phyloP scores from a whole-genome alignment of 106 monocot species.

The Dioscorea dumetorum region DNA sequence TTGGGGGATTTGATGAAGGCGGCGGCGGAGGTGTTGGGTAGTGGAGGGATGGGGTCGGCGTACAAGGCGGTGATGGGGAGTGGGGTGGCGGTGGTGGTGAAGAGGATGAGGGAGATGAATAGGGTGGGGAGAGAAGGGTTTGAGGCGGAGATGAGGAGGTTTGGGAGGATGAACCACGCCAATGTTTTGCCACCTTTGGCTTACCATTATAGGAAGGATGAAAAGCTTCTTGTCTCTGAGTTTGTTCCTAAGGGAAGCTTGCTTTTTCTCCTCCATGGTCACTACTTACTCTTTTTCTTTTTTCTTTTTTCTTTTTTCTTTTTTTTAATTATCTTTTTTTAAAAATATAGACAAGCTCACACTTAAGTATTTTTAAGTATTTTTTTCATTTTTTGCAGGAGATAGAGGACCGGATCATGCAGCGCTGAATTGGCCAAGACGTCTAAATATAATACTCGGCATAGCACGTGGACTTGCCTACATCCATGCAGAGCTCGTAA shows the following conservation, averaged over 20 bases:
- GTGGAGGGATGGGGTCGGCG: conserved; percentile 44
- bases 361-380: too few species aligned
- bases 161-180: conserved; percentile 43
- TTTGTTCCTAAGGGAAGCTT: conserved; percentile 52
- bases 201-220: conserved; percentile 57
- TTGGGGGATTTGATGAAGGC: conserved; percentile 64
- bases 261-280: conserved; percentile 56
- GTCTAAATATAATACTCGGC: conserved; percentile 32
- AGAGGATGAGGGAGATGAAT: conserved; percentile 48
- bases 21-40: conserved; percentile 62
- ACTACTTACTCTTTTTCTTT: background rate
- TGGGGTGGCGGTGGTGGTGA: conserved; percentile 50
- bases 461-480: conserved; percentile 41
- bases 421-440: conserved; percentile 42
- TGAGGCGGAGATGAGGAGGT: conserved; percentile 34
- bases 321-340: background rate
- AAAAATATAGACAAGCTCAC: too few species aligned
- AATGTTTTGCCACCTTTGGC: conserved; percentile 54
- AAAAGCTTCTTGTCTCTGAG: conserved; percentile 63
- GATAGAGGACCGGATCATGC: conserved; percentile 31
- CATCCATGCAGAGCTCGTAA: conserved; percentile 39
- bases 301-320: background rate
- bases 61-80: conserved; percentile 64
- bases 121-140: conserved; percentile 31
- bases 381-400: conserved; percentile 9